Evolutionary conservation across 1,284 basidiomycete genomes (phyloP), one percentile per base, ranked within the genome.

Genomic region (Ustilago xerochloae): DNA sequence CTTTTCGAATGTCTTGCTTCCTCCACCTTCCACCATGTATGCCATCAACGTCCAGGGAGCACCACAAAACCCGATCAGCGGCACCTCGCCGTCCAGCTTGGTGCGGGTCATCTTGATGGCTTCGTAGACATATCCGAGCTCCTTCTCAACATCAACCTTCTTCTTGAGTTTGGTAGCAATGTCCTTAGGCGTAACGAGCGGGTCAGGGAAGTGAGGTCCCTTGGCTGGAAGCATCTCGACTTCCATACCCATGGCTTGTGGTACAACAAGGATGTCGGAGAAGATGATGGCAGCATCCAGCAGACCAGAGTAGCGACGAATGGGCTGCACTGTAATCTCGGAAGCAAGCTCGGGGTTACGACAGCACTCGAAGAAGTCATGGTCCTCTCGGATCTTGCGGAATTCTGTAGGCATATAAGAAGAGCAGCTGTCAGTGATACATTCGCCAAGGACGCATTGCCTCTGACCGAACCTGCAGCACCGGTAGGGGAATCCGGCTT

Each of bases 21-120:
- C 82, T 35, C 82, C 82, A 18, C 82, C 82, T 38, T 84, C 82
- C 24, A 84, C 78, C 82, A 84, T 84, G 63, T 84, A 84, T 16
- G 82, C 81, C 82, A 84, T 84, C 39, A 84, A 64, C 20, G 82
- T 84, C 82, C 82, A 84, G 2, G 82, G 82, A 20, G 81, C 80
- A 32, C 82, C 82, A 52, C 80, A 81, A 68, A 84, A 83, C 22
- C 82, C 82, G 43, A 84, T 84, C 54, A 84, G 67, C n/a, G 82
- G 82, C 48, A 84, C 81, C 50, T 78, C 67, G 24, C 82, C 82
- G 32, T 77, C 81, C 48, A 84, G 74, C 66, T 81, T 78, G 43
- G 65, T 65, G 16, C 80, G 67, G 2, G 81, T 83, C 46, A 82
- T 62, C 32, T 48, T 56, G 68, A 84, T 82, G 7, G 82, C 81